Evolutionary conservation across 192 early-diverging fungal species (phyloP), one percentile per base, ranked within the genome.

Genomic region (Anaeromyces robustus): DNA sequence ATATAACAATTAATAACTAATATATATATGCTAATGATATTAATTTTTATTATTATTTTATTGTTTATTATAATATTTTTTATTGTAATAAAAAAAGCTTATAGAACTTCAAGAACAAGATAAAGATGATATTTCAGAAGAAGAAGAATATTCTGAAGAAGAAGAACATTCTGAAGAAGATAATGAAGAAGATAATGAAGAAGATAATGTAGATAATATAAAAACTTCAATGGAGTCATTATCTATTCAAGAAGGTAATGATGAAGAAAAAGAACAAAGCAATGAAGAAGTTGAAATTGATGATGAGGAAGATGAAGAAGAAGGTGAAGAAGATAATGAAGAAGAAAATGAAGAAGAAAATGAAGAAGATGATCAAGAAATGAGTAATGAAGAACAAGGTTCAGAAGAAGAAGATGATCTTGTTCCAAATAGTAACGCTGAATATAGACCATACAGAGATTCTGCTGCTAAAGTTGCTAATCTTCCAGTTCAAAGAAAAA

Each of bases 181-280:
- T 68, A 68, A 68, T n/a, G 19, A n/a, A n/a, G 82, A 78, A 29
- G 80, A 79, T 31, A 59, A 81, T 9, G 83, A 82, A 52, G 82
- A 84, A 22, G 83, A 82, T 0, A 79, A 82, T 22, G 82, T 80
- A 37, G 41, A 86, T 79, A 84, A 85, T 29, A 81, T 80, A 59
- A 83, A 84, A 30, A 80, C 82, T 77, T 19, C 80, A 0, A n/a
- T n/a, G n/a, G n/a, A n/a, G n/a, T n/a, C n/a, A n/a, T n/a, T n/a
- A n/a, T n/a, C n/a, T n/a, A n/a, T 77, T 80, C 68, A 82, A 83
- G 28, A 77, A 81, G 22, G 79, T 82, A 78, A 84, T 82, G 11
- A 82, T 82, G 19, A 80, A 84, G 28, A 11, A 22, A 11, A 34
- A 9, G 26, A 59, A n/a, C 26, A 28, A 28, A 11, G 11, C 0